phyloP scores from a whole-genome alignment of 805 yeast species.

The Tetrapisispora namnaoensis region DNA sequence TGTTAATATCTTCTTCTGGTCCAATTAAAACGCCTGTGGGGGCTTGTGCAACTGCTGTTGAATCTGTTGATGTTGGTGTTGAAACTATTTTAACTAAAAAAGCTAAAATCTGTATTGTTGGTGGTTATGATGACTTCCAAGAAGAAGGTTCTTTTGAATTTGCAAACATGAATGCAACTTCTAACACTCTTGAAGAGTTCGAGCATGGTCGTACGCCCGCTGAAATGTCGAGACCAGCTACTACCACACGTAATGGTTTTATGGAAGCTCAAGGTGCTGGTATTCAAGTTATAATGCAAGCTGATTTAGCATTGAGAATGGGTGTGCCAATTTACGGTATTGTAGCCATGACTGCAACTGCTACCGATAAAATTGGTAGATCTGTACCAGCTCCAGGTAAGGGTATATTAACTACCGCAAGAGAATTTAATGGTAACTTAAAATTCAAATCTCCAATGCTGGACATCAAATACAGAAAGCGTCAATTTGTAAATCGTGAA shows the following conservation, averaged over 20 bases:
- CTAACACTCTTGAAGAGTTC: conserved; percentile 77
- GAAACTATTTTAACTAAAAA: conserved; percentile 89
- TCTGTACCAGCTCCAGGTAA: conserved; percentile 99
- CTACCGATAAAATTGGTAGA: conserved; percentile 96
- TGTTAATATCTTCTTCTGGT: conserved; percentile 92
- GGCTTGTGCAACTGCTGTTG: conserved; percentile 99
- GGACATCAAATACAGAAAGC: conserved; percentile 84
- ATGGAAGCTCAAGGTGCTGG: conserved; percentile 99
- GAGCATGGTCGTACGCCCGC: conserved; percentile 95
- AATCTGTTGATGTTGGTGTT: conserved; percentile 91
- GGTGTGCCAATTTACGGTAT: conserved; percentile 99
- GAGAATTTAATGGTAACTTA: conserved; percentile 77
- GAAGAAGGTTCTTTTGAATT: conserved; percentile 98
- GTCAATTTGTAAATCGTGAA: conserved; percentile 78
- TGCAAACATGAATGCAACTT: conserved; percentile 98
- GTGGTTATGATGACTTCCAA: conserved; percentile 99
- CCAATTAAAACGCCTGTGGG: conserved; percentile 99
- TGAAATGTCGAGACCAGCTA: conserved; percentile 98
- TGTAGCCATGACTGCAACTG: conserved; percentile 90
- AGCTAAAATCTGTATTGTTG: conserved; percentile 93
- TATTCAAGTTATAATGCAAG: conserved; percentile 92
- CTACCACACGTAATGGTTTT: conserved; percentile 93
- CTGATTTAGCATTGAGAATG: conserved; percentile 89
- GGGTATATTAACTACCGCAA: conserved; percentile 97
- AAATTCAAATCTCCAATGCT: conserved; percentile 72